Base-by-base conservation (phyloP, 352 stramenopile genomes). In the Phytopythium mirpurense region DNA sequence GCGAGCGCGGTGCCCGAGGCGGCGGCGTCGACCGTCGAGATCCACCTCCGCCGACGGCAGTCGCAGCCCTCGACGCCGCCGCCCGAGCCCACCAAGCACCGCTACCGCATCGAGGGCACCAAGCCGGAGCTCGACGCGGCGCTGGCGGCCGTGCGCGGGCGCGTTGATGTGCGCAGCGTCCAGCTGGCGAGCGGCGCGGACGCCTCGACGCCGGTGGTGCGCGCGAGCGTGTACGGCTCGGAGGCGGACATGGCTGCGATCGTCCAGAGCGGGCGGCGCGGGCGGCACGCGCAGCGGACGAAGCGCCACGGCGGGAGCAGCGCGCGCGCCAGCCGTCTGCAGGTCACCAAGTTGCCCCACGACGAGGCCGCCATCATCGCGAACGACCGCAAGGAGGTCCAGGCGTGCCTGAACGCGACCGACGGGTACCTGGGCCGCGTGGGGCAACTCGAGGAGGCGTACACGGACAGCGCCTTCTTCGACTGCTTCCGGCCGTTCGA, bases 401-500 rank as follows among this genome's bases (percentile, higher is more conserved):
- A 43, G 5, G 63, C 60, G 41, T 90, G 80, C 49, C 40, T 70
- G 12, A 38, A 83, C 54, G 52, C 55, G 10, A 87, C 74, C 3
- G 60, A 78, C 19, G 74, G 73, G 8, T 87, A 85, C 50, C 36
- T 84, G 41, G 54, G 60, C 34, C 43, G 59, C 14, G 49, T 87
- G 37, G 59, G 49, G 45, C 32, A 51, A 16, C 27, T 38, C 1
- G 31, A 51, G 19, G 36, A 61, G 2, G 38, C 67, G 14, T 85
- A 84, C 57, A 68, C 65, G 0, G 55, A 76, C 16, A 88, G 61
- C 51, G 62, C 63, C 26, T 91, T 79, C 51, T 91, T 91, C 44
- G 67, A 88, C 37, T 91, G 81, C 57, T 91, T 87, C 57, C 78
- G 72, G 36, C 76, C 75, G 38, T 54, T 59, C 11, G 72, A 89